Percentiles rank a stretch among this genome's conserved stretches.
Evolutionary conservation across 2,329 filamentous ascomycete species (phyloP).

Genomic region (Pyrenochaeta sp.): DNA sequence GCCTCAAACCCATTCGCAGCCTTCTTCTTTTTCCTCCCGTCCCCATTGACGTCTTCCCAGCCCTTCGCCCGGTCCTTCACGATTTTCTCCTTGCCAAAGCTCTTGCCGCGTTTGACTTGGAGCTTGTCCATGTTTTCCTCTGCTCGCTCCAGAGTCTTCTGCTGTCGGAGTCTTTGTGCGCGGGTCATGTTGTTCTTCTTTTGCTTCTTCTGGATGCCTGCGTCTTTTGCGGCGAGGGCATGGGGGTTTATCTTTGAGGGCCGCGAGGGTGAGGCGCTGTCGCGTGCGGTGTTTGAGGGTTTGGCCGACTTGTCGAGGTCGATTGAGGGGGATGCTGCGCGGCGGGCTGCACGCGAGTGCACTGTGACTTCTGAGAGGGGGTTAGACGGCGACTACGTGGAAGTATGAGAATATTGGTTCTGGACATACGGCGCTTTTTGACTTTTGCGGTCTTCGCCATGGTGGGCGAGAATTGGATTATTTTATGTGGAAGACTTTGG

Average conservation of each 20-base stretch:
- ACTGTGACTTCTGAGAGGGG: slow-evolving; percentile 63
- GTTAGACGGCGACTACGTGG: slow-evolving; percentile 15
- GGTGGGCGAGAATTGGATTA: slow-evolving; percentile 7
- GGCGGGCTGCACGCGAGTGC: slow-evolving; percentile 77
- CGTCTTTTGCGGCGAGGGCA: slow-evolving; percentile 73
- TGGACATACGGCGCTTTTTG: slow-evolving; percentile 52
- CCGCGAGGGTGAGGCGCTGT: slow-evolving; percentile 34
- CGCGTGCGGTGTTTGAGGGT: slow-evolving; percentile 46
- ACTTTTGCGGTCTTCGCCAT: slow-evolving; percentile 58
- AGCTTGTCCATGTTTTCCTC: slow-evolving; percentile 62
- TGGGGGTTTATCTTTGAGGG: slow-evolving; percentile 49
- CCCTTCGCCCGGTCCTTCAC: slow-evolving; percentile 57
- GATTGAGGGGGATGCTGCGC: slow-evolving; percentile 74
- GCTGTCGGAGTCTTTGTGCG: slow-evolving; percentile 59
- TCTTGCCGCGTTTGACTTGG: slow-evolving; percentile 64
- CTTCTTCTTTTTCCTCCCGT: slow-evolving; percentile 25
- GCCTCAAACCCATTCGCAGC: slow-evolving; percentile 23
- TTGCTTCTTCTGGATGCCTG: slow-evolving; percentile 75
- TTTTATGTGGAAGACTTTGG: slow-evolving; percentile 3
- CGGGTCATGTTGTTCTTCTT: slow-evolving; percentile 57
- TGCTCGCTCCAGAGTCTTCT: slow-evolving; percentile 59
- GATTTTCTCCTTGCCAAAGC: slow-evolving; percentile 55
- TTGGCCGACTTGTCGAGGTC: slow-evolving; percentile 76
- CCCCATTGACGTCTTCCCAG: slow-evolving; percentile 49
- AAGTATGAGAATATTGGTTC: background rate